Base-by-base conservation (phyloP, 352 stramenopile species). In the Peronospora farinosa region DNA sequence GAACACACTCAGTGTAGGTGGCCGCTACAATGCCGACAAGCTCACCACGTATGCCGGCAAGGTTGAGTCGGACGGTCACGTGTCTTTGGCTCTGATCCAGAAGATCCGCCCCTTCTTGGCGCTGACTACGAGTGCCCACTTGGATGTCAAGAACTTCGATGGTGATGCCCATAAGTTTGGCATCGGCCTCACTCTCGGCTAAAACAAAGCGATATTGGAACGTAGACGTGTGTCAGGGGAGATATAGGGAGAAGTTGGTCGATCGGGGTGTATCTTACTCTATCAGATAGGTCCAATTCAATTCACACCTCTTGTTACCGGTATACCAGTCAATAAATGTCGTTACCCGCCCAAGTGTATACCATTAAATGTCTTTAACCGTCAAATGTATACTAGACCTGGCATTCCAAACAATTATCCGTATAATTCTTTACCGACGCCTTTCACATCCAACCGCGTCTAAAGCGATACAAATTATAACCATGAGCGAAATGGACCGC, bases 121-220 rank as follows among this genome's bases (percentile, higher is more conserved):
- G 65, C 67, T 95, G 37, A 86, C 81, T 52, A 92, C 82, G 30
- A 89, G 75, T 47, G 80, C 80, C 44, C 80, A 91, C 69, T 85
- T 95, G 35, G 84, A 95, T 61, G 84, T 82, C 51, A 95, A 95
- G 84, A 92, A 95, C 77, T 92, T 95, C 51, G 81, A 95, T 57
- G 81, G 84, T 47, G 84, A 95, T 48, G 78, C 80, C 51, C 84
- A 95, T 78, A 95, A 95, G 78, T 95, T 95, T 63, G 84, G 84
- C 55, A 87, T 95, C 41, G 79, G 79, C 30, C 79, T 95, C 64
- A 90, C 81, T 31, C 67, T 95, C 33, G 84, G 84, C 51, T 95
- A 92, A 88, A 51, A 42, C 33, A 31, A 15, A 44, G 19, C 15
- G 7, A 43, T 15, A 39, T 48, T 21, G 47, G 48, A 52, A 47